A percentile compares a stretch with the other conserved stretches of the same genome.
Conservation (phyloP, 2,329 filamentous ascomycete genomes). For the Cladosporium sp. region DNA sequence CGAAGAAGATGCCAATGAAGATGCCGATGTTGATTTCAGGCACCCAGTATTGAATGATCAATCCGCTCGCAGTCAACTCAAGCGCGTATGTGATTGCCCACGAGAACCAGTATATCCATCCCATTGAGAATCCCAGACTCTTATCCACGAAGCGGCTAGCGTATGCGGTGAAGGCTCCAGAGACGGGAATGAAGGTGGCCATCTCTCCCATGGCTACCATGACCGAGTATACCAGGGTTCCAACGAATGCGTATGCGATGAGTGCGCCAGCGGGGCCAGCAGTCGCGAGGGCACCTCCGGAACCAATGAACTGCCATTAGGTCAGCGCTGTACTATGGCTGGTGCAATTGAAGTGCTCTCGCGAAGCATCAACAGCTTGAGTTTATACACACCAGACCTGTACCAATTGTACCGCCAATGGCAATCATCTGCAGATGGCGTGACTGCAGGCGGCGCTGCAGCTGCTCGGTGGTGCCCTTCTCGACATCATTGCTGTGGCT, state of each 20-base stretch:
- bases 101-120: conserved; percentile 48
- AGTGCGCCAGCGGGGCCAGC: conserved; percentile 48
- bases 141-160: conserved; percentile 47
- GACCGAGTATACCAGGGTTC: conserved; percentile 46
- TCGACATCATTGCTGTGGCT: conserved; percentile 20
- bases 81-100: conserved; percentile 45
- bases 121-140: conserved; percentile 50
- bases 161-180: conserved; percentile 55
- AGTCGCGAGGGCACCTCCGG: conserved; percentile 39
- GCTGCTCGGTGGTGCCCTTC: conserved; percentile 33
- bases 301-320: conserved; percentile 44
- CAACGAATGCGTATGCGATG: conserved; percentile 47
- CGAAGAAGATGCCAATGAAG: conserved; percentile 38
- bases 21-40: conserved; percentile 44
- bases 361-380: background rate
- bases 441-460: conserved; percentile 38
- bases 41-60: conserved; percentile 44
- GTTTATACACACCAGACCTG: conserved; percentile 15
- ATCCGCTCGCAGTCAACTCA: conserved; percentile 40
- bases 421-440: conserved; percentile 43
- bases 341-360: background rate
- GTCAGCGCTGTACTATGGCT: conserved; percentile 29
- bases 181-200: conserved; percentile 61
- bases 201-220: conserved; percentile 57
- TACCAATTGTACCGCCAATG: conserved; percentile 30